These are phyloP conservation scores for Scleroderma citrinum DNA, from an alignment of 768 basidiomycete genomes.

Conservation along the genomic window DNA sequence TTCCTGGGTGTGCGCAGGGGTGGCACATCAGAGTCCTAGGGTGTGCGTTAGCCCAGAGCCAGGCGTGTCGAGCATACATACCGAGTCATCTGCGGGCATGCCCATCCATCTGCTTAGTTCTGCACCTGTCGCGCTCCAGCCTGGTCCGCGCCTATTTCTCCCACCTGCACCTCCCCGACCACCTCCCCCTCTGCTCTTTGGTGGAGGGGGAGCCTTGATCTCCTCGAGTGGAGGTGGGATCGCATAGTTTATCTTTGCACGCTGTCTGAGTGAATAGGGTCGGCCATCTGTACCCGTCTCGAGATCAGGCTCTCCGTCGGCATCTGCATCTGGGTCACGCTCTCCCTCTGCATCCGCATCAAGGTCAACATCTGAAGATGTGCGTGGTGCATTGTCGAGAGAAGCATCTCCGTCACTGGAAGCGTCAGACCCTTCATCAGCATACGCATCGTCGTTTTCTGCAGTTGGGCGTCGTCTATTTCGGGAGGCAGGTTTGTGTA, in stretches of 20 bases:
- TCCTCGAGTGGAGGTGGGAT: constrained; percentile 81
- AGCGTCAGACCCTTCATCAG: constrained; percentile 42
- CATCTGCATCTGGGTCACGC: constrained; percentile 34
- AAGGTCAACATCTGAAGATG: constrained; percentile 31
- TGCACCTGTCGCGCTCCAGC: constrained; percentile 77
- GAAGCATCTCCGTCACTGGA: constrained; percentile 56
- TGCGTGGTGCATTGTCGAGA: constrained; percentile 47
- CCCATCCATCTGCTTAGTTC: constrained; percentile 78
- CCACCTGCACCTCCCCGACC: constrained; percentile 35
- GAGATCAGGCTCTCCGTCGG: constrained; percentile 32
- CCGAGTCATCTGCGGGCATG: constrained; percentile 65
- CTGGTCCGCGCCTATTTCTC: constrained; percentile 44
- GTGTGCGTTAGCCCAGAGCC: not conserved
- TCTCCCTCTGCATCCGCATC: constrained; percentile 35
- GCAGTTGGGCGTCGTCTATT: constrained; percentile 15
- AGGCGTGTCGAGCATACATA: constrained; percentile 16
- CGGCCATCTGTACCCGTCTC: constrained; percentile 36
- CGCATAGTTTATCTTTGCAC: constrained; percentile 67
- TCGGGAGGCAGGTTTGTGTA: constrained; percentile 19
- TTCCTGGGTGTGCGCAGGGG: constrained; percentile 66
- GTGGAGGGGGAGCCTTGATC: constrained; percentile 30
- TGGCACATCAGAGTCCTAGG: constrained; percentile 65
- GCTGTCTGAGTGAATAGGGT: constrained; percentile 57
- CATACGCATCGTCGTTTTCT: constrained; percentile 49
- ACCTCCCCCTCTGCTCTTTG: constrained; percentile 32